A percentile compares a stretch with the other conserved stretches of the same genome.
phyloP scores from a whole-genome alignment of 441 rosid genomes.

The Dalechampia spathulata region DNA sequence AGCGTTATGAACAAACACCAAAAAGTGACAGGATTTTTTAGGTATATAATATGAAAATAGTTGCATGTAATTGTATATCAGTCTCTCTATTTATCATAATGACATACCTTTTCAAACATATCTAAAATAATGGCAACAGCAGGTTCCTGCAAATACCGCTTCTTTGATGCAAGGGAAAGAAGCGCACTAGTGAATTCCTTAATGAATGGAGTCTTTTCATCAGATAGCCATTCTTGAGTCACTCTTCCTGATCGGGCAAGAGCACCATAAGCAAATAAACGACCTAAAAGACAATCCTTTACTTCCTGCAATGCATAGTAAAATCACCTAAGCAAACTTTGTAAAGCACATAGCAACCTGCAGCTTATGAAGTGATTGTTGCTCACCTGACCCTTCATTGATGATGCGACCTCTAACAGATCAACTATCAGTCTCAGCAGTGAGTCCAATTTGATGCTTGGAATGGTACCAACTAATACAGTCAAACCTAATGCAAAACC shows the following conservation, averaged over 20 bases:
- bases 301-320: conserved; percentile 50
- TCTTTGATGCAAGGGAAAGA: conserved; percentile 64
- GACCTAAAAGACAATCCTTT: conserved; percentile 82
- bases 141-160: conserved; percentile 90
- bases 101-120: conserved; percentile 61
- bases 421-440: conserved; percentile 64
- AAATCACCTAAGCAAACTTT: conserved; percentile 5
- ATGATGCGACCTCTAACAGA: conserved; percentile 68
- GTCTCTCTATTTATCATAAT: neutral
- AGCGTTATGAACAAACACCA: neutral
- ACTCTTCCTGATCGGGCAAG: conserved; percentile 74
- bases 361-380: conserved; percentile 5
- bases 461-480: conserved; percentile 39
- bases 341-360: conserved; percentile 11
- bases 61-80: neutral
- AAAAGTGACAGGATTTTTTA: too few relatives aligned
- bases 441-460: conserved; percentile 57
- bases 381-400: conserved; percentile 94
- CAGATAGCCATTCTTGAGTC: conserved; percentile 44
- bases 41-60: neutral
- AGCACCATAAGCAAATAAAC: conserved; percentile 87
- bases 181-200: conserved; percentile 56
- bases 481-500: conserved; percentile 93
- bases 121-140: conserved; percentile 62
- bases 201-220: conserved; percentile 42